phyloP scores from a whole-genome alignment of 345 rosid species.

The Cardamine occulta region DNA sequence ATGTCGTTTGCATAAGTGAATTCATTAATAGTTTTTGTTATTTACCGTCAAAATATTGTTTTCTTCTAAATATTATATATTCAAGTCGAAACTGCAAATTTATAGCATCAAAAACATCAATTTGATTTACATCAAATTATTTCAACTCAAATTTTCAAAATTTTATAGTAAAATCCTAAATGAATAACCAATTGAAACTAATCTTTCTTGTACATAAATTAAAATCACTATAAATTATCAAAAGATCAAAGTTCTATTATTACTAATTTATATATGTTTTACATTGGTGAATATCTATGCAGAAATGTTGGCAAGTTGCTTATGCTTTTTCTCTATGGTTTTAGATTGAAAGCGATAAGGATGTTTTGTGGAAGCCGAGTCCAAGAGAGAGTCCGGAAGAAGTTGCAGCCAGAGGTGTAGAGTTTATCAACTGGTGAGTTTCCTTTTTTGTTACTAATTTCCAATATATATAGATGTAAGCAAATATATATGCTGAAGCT shows the following conservation, averaged over 20 bases:
- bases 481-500: neutral
- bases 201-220: too few relatives aligned
- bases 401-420: conserved; percentile 75
- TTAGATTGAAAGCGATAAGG: conserved; percentile 65
- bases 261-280: too few relatives aligned
- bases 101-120: too few relatives aligned
- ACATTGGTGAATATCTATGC: neutral
- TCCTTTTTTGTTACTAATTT: neutral
- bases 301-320: neutral
- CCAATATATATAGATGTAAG: neutral
- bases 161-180: too few relatives aligned
- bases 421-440: conserved; percentile 69
- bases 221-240: too few relatives aligned
- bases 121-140: too few relatives aligned
- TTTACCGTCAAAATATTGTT: too few relatives aligned
- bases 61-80: too few relatives aligned
- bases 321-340: conserved; percentile 21
- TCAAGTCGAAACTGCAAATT: neutral
- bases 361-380: conserved; percentile 63
- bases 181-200: too few relatives aligned
- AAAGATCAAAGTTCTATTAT: too few relatives aligned
- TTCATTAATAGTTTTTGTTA: neutral
- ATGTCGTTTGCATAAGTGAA: too few relatives aligned
- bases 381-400: conserved; percentile 68
- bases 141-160: too few relatives aligned